Base-by-base conservation (phyloP, 1,284 basidiomycete genomes). In the Stereum hirsutum region DNA sequence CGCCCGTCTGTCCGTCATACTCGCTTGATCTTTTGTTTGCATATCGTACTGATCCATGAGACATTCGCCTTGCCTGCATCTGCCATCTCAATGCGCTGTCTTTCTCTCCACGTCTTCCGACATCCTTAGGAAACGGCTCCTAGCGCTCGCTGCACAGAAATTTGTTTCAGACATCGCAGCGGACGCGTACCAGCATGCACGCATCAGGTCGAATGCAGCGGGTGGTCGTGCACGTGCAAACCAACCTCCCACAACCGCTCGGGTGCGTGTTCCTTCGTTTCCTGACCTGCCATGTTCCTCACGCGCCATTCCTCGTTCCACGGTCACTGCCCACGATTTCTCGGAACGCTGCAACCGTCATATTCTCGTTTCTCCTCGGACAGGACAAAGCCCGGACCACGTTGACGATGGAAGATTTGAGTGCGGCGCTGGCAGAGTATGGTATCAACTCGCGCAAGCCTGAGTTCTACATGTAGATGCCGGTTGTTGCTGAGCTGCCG, bases 111-210 rank as follows among this genome's bases (percentile, higher is more conserved):
- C 11, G 11, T 36, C 15, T 28, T 14, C 10, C 19, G 27, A 32
- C 30, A 5, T 36, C 31, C 44, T 11, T 59, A 95, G 91, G 49
- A 97, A 96, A 66, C 84, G 95, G 5, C 76, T 99, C 6, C 70
- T 99, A 20, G 94, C 94, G 0, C 75, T 99, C 24, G 94, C 96
- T 1, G 92, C 95, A 0, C 96, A 99, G 60, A 99, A 99, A 60
- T 99, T 99, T 59, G 85, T 99, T 33, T 89, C 92, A 10, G 96
- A 99, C 61, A 95, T 99, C 49, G 89, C 95, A 2, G 81, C 89
- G 7, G 96, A 99, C 61, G 93, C 96, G 12, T 99, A 92, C 63
- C 93, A 98, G 58, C 96, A 98, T 61, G 95, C 96, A 3, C 86
- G 95, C 21, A 90, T 99, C 55, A 80, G 96, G 43, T 91, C 84